Percentiles rank a stretch among this genome's conserved stretches.
Conservation (phyloP, 2,329 filamentous ascomycete species). For the Immersiporthe knoxdaviesiana region DNA sequence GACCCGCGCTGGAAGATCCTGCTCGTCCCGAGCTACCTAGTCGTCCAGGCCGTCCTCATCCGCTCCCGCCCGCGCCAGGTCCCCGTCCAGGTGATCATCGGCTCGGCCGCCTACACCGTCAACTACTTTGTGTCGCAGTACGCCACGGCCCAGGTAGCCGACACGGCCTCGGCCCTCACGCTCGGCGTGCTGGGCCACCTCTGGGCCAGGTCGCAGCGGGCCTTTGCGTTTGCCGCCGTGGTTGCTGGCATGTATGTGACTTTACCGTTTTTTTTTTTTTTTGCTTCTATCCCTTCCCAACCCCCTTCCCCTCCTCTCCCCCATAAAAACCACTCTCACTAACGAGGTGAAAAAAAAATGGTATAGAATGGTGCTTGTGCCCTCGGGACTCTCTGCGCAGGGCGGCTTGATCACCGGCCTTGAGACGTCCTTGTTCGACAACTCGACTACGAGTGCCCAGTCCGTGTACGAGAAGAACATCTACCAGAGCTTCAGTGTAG, state of each 20-base stretch:
- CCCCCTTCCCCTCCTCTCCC: not conserved
- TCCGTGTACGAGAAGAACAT: slow-evolving; percentile 20
- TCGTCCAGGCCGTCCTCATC: slow-evolving; percentile 48
- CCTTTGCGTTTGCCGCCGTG: slow-evolving; percentile 26
- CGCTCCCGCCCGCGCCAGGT: slow-evolving; percentile 25
- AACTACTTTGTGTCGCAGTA: slow-evolving; percentile 31
- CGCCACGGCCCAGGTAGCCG: slow-evolving; percentile 28
- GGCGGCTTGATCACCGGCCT: slow-evolving; percentile 23
- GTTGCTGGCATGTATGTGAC: slow-evolving; percentile 26
- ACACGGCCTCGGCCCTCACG: slow-evolving; percentile 27
- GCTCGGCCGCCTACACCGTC: slow-evolving; percentile 30
- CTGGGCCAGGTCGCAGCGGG: slow-evolving; percentile 29
- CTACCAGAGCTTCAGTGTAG: slow-evolving; percentile 24
- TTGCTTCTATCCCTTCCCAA: too few relatives aligned
- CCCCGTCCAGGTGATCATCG: slow-evolving; percentile 29
- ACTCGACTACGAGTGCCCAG: slow-evolving; percentile 6
- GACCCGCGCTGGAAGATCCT: slow-evolving; percentile 55
- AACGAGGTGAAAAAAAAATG: not conserved
- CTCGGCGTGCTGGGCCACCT: slow-evolving; percentile 28
- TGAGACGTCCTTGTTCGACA: slow-evolving; percentile 25
- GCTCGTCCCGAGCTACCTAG: slow-evolving; percentile 69
- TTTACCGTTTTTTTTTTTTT: too few relatives aligned
- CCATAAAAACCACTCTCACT: too few relatives aligned
- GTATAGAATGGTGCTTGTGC: slow-evolving; percentile 22
- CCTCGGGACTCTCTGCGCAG: slow-evolving; percentile 27